Conservation (phyloP, 257 asterid genomes). For the Ilex asprella region DNA sequence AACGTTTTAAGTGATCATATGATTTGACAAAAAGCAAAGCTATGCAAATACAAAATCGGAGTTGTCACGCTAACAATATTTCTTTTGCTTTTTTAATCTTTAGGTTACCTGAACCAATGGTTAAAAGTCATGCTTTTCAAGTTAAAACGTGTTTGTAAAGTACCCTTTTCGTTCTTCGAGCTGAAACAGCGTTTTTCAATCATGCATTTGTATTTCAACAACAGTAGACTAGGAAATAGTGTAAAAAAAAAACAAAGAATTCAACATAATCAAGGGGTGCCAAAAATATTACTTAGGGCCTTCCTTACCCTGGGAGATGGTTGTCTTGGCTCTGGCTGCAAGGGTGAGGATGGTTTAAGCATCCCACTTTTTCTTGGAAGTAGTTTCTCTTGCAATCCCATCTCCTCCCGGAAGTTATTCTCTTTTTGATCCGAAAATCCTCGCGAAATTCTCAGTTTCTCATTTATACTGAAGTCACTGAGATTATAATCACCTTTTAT, state of each 20-base stretch:
- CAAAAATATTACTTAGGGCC: background rate
- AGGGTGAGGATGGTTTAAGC: slow-evolving; percentile 48
- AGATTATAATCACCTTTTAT: slow-evolving; percentile 67
- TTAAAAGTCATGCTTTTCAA: no score
- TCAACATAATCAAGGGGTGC: background rate
- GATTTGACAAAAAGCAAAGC: no score
- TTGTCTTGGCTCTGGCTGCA: slow-evolving; percentile 42
- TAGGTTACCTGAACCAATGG: no score
- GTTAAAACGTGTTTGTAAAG: no score
- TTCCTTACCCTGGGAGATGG: slow-evolving; percentile 65
- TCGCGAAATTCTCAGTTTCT: slow-evolving; percentile 25
- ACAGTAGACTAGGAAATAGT: no score
- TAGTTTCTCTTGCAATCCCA: slow-evolving; percentile 26
- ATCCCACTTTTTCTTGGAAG: slow-evolving; percentile 32
- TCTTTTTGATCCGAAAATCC: slow-evolving; percentile 30
- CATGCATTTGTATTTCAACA: no score
- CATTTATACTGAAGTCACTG: slow-evolving; percentile 36
- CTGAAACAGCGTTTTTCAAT: no score
- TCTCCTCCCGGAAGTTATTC: slow-evolving; percentile 23
- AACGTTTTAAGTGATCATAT: no score
- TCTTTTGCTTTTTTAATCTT: no score
- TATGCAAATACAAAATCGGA: no score
- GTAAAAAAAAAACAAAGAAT: background rate
- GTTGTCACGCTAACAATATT: no score
- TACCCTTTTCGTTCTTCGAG: no score